phyloP scores from a whole-genome alignment of 139 green algal species.

The Parachlorella kessleri region DNA sequence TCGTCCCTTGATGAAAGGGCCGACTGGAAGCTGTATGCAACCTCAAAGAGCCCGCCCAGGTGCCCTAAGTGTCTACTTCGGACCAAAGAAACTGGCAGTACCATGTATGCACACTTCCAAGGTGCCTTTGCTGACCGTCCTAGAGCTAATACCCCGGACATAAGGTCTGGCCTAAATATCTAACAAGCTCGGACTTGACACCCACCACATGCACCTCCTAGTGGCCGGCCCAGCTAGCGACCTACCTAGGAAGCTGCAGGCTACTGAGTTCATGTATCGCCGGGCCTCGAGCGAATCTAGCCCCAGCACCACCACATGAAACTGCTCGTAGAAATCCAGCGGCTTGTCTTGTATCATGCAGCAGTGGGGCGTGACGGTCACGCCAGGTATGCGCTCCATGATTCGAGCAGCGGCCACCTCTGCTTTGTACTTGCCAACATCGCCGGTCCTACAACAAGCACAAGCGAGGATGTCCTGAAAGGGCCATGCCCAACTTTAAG shows the following conservation, averaged over 20 bases:
- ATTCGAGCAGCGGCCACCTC: conserved; percentile 86
- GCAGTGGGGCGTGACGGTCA: conserved; percentile 84
- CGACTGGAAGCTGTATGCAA: neutral
- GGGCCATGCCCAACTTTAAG: too few relatives aligned
- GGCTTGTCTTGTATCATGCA: conserved; percentile 96
- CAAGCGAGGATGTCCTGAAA: too few relatives aligned
- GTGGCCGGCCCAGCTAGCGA: too few relatives aligned
- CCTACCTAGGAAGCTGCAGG: conserved; percentile 94
- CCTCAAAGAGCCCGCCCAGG: too few relatives aligned
- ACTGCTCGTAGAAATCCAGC: conserved; percentile 89
- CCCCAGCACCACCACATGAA: conserved; percentile 95
- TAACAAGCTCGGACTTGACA: neutral
- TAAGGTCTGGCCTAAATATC: neutral
- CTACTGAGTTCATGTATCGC: conserved; percentile 96
- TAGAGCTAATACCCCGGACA: too few relatives aligned
- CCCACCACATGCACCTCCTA: neutral
- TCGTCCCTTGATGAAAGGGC: too few relatives aligned
- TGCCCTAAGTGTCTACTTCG: too few relatives aligned
- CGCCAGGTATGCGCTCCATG: conserved; percentile 81
- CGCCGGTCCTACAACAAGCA: conserved; percentile 32
- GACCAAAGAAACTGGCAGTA: too few relatives aligned
- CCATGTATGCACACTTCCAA: too few relatives aligned
- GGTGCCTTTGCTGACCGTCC: too few relatives aligned
- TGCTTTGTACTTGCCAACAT: conserved; percentile 96
- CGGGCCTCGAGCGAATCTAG: conserved; percentile 97